Conservation (phyloP, 148 eudicot species). For the Fagopyrum tataricum region DNA sequence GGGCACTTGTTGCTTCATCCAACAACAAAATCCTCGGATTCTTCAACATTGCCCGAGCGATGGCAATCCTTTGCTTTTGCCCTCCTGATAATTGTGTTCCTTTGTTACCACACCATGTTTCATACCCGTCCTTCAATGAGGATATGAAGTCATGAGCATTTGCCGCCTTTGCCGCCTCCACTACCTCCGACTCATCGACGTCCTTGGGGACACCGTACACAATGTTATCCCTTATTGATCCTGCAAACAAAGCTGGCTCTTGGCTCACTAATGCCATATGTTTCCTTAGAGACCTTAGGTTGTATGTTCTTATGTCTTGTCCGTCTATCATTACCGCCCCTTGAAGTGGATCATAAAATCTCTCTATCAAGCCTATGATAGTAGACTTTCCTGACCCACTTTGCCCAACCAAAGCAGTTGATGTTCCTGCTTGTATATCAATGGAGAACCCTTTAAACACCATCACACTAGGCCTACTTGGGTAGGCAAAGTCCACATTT, state of each 20-base stretch:
- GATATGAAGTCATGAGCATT: not conserved
- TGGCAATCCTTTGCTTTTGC: constrained; percentile 23
- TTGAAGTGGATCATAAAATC: not conserved
- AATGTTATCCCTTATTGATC: not conserved
- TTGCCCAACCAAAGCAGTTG: not conserved
- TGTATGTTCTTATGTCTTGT: not conserved
- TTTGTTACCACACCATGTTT: not conserved
- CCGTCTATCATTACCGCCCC: not conserved
- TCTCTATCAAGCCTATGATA: not conserved
- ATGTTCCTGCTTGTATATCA: not conserved
- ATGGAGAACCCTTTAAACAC: not conserved
- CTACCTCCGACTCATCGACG: not conserved
- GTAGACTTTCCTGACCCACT: constrained; percentile 14
- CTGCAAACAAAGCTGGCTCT: not conserved
- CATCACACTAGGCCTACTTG: not conserved
- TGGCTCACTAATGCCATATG: constrained; percentile 1
- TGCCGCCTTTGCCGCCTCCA: not conserved
- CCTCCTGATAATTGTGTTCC: not conserved
- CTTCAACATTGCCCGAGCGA: constrained; percentile 21
- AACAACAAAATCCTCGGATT: constrained; percentile 17
- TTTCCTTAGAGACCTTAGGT: not conserved
- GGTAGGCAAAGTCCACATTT: not conserved
- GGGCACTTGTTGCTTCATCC: constrained; percentile 24
- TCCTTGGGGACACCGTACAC: not conserved
- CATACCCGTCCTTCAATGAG: not conserved